Conservation (phyloP, 805 yeast species). For the Ogataea paraovalis region DNA sequence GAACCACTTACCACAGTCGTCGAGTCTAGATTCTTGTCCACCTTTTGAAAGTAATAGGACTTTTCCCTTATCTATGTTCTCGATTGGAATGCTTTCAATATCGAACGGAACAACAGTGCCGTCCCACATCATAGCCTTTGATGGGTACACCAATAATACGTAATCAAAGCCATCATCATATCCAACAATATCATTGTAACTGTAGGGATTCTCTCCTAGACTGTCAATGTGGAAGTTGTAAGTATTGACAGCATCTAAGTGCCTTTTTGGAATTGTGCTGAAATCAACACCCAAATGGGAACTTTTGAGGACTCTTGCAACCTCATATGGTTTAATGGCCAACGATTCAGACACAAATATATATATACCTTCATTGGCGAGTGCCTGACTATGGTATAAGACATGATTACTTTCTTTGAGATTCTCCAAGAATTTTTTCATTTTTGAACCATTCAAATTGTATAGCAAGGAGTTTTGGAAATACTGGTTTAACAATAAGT, state of each 20-base stretch:
- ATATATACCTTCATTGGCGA: slow-evolving; percentile 74
- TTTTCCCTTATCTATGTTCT: slow-evolving; percentile 64
- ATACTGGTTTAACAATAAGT: slow-evolving; percentile 58
- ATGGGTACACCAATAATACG: slow-evolving; percentile 68
- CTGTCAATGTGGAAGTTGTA: slow-evolving; percentile 23
- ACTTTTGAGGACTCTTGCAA: slow-evolving; percentile 41
- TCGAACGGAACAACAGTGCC: slow-evolving; percentile 65
- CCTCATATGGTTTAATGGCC: slow-evolving; percentile 37
- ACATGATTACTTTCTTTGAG: slow-evolving; percentile 68
- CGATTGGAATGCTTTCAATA: slow-evolving; percentile 42
- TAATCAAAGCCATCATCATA: slow-evolving; percentile 42
- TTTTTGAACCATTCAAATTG: slow-evolving; percentile 46
- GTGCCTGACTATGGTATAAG: slow-evolving; percentile 60
- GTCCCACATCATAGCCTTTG: slow-evolving; percentile 87
- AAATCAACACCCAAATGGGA: slow-evolving; percentile 51
- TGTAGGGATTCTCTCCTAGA: slow-evolving; percentile 6
- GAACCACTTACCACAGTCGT: slow-evolving; percentile 52
- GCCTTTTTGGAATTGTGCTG: slow-evolving; percentile 31
- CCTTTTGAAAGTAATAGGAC: slow-evolving; percentile 67
- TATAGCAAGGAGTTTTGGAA: slow-evolving; percentile 71
- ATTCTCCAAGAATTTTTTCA: slow-evolving; percentile 50
- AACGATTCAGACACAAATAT: slow-evolving; percentile 69
- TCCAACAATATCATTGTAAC: slow-evolving; percentile 8
- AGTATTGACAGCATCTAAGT: slow-evolving; percentile 27
- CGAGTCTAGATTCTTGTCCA: slow-evolving; percentile 52